phyloP scores from a whole-genome alignment of 108 stramenopile genomes.

The Conticribra weissflogii region DNA sequence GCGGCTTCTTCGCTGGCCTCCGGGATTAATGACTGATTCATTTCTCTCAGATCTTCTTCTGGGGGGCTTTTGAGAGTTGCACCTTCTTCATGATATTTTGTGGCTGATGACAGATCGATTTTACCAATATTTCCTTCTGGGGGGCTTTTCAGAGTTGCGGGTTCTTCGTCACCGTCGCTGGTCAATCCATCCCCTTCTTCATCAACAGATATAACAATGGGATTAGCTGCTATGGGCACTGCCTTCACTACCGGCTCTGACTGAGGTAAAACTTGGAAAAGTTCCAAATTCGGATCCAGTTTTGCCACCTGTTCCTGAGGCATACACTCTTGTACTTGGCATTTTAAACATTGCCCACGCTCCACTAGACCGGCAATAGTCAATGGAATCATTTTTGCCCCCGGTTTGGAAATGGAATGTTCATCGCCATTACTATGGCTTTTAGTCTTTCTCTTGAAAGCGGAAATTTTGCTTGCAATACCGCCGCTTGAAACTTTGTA shows the following conservation, averaged over 20 bases:
- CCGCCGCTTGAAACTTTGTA: constrained; percentile 26
- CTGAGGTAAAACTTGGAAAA: constrained; percentile 17
- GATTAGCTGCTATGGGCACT: background rate
- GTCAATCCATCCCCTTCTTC: background rate
- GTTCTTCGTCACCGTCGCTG: background rate
- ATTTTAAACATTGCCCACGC: constrained; percentile 54
- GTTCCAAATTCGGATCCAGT: background rate
- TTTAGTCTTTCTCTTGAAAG: constrained; percentile 18
- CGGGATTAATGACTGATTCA: too few relatives aligned
- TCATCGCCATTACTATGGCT: background rate
- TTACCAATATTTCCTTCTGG: background rate
- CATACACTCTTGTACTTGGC: constrained; percentile 9
- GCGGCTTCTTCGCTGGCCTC: too few relatives aligned
- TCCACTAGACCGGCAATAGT: constrained; percentile 49
- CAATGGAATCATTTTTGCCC: constrained; percentile 39
- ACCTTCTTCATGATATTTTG: too few relatives aligned
- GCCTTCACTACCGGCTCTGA: constrained; percentile 18
- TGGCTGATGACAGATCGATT: background rate
- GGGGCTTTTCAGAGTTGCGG: background rate
- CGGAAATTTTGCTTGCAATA: constrained; percentile 12
- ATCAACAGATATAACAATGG: background rate
- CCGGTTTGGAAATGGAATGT: background rate
- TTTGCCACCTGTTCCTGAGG: background rate
- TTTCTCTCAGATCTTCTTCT: too few relatives aligned
- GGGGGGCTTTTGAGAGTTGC: too few relatives aligned